Base-by-base conservation (phyloP, 768 basidiomycete species). In the Chalciporus pseudorubinellus region DNA sequence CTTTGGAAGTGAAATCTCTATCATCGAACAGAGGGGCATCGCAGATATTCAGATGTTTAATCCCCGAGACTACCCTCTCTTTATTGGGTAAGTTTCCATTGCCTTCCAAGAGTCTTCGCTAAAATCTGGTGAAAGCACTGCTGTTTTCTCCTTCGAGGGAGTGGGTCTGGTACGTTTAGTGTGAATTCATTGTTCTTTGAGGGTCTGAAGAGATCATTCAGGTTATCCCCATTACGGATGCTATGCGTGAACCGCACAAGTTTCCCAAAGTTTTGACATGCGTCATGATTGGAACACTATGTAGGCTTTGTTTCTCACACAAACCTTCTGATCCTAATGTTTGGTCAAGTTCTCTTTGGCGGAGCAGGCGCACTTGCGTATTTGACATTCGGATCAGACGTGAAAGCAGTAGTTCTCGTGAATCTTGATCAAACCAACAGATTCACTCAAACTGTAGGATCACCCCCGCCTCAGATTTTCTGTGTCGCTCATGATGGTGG, bases 101-200 rank as follows among this genome's bases (percentile, higher is more conserved):
- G 44, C 22, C 14, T 26, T 43, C 42, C 12, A 21, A 29, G 40
- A 7, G 24, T 31, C 43, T 51, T 21, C 4, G 42, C 42, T 57
- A 55, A 50, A 14, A 22, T 16, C 33, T 55, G 22, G 54, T 39
- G 22, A 57, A 59, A 92, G 94, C 8, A 98, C 97, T 20, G 95
- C 97, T 3, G 95, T 98, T 26, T 98, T 98, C 70, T 92, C 97
- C 1, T 99, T 98, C 60, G 95, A 99, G 70, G 95, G 95, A 9
- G 92, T 99, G 58, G 97, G 95, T 43, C 74, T 98, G 70, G 87
- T 89, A 59, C 58, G 83, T 68, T 47, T 26, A 24, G 22, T 22
- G 18, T 38, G 39, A n/a, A 24, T 12, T 16, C 21, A 31, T 22
- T 31, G 6, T 12, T 22, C 26, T 39, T 28, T 6, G 21, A 22